phyloP scores from a whole-genome alignment of 139 green algal species.

The Volvox africanus region DNA sequence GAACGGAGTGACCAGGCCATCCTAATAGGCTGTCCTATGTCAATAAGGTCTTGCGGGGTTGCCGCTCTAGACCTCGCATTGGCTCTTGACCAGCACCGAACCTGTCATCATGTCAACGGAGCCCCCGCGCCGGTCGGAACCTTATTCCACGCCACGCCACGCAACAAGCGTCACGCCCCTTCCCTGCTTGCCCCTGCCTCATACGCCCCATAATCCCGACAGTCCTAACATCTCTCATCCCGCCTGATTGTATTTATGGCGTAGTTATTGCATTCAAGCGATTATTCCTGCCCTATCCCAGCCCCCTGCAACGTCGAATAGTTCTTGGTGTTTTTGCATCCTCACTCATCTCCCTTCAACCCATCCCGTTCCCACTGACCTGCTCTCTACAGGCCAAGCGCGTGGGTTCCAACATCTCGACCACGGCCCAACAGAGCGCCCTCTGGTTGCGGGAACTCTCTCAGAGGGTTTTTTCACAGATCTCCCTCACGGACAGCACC shows the following conservation, averaged over 20 bases:
- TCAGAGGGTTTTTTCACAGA: background rate
- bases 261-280: background rate
- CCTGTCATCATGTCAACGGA: too few relatives aligned
- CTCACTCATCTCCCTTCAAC: background rate
- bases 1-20: too few relatives aligned
- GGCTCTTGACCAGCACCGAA: too few relatives aligned
- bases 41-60: too few relatives aligned
- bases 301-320: background rate
- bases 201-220: background rate
- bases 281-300: background rate
- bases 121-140: too few relatives aligned
- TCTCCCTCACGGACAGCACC: background rate
- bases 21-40: too few relatives aligned
- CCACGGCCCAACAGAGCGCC: conserved; percentile 19
- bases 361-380: background rate
- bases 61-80: too few relatives aligned
- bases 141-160: too few relatives aligned
- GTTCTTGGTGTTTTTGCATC: background rate
- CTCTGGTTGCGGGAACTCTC: conserved; percentile 33
- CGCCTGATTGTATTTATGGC: too few relatives aligned
- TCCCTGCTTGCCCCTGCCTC: background rate
- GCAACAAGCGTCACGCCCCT: background rate
- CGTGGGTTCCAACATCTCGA: conserved; percentile 9
- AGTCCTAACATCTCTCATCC: too few relatives aligned
- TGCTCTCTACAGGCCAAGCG: conserved; percentile 14